These are phyloP conservation scores for Oryza longistaminata DNA, from an alignment of 176 grass and related monocot genomes.

Conservation along the genomic window DNA sequence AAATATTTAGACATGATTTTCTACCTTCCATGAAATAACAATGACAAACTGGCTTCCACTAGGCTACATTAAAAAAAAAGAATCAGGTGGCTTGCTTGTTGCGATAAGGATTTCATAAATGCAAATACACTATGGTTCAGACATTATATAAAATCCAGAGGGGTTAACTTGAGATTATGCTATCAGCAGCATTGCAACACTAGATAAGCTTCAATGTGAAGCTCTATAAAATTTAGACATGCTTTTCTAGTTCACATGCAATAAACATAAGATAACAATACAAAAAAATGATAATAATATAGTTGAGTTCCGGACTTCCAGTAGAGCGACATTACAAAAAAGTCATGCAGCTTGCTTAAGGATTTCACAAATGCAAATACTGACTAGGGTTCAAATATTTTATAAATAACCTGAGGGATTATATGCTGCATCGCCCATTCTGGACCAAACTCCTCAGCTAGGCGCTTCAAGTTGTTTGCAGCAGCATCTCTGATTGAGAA, in stretches of 20 bases:
- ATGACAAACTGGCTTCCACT: background rate
- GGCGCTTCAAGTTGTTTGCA: constrained; percentile 88
- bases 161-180: constrained; percentile 42
- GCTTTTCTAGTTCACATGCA: background rate
- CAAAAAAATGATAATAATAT: background rate
- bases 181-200: background rate
- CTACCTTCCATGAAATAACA: background rate
- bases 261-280: background rate
- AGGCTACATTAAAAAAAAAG: background rate
- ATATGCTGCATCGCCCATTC: constrained; percentile 98
- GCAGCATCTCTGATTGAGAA: constrained; percentile 96
- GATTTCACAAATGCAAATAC: background rate
- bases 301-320: background rate
- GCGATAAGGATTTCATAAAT: background rate
- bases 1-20: background rate
- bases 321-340: background rate
- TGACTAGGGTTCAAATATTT: background rate
- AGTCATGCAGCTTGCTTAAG: background rate
- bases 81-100: background rate
- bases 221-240: background rate
- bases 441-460: constrained; percentile 92
- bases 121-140: background rate
- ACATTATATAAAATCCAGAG: constrained; percentile 53
- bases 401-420: constrained; percentile 69
- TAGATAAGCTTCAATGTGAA: background rate